Percentiles rank a stretch among this genome's conserved stretches.
Conservation (phyloP, 75 land plant genomes). For the Ceratopteris richardii region DNA sequence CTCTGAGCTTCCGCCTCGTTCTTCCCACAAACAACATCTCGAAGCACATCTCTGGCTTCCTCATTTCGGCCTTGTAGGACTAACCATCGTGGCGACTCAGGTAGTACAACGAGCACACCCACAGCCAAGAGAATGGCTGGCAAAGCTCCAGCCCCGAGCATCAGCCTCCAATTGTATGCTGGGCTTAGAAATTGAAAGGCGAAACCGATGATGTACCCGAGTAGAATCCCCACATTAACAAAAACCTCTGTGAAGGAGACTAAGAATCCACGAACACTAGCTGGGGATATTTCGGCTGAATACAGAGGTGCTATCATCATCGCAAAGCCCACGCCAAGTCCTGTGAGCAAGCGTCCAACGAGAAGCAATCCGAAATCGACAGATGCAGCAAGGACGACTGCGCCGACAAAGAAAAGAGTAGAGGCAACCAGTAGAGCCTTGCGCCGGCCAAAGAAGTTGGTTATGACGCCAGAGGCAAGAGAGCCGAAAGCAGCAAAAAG, state of each 20-base stretch:
- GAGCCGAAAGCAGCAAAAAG: too few relatives aligned
- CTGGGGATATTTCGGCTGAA: too few relatives aligned
- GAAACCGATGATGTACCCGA: slow-evolving; percentile 62
- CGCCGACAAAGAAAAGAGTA: too few relatives aligned
- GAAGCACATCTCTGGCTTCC: slow-evolving; percentile 52
- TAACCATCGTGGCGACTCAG: slow-evolving; percentile 73
- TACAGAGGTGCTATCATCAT: slow-evolving; percentile 76
- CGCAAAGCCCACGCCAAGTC: slow-evolving; percentile 67
- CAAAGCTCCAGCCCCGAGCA: slow-evolving; percentile 67
- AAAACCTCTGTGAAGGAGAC: slow-evolving; percentile 69
- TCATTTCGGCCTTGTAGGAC: slow-evolving; percentile 50
- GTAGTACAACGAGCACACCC: slow-evolving; percentile 45
- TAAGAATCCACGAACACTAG: too few relatives aligned
- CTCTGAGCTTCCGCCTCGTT: slow-evolving; percentile 36
- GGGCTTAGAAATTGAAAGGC: slow-evolving; percentile 35
- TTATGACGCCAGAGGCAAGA: too few relatives aligned
- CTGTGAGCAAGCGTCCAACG: slow-evolving; percentile 55
- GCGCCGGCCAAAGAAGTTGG: too few relatives aligned
- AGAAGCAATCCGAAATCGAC: slow-evolving; percentile 17
- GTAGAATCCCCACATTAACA: slow-evolving; percentile 56
- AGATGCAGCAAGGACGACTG: too few relatives aligned
- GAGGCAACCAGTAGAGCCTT: too few relatives aligned
- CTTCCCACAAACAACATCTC: too few relatives aligned
- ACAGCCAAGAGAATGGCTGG: slow-evolving; percentile 54
- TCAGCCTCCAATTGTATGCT: slow-evolving; percentile 52